These are phyloP conservation scores for Capsella rubella DNA, from an alignment of 441 rosid species.

Conservation along the genomic window DNA sequence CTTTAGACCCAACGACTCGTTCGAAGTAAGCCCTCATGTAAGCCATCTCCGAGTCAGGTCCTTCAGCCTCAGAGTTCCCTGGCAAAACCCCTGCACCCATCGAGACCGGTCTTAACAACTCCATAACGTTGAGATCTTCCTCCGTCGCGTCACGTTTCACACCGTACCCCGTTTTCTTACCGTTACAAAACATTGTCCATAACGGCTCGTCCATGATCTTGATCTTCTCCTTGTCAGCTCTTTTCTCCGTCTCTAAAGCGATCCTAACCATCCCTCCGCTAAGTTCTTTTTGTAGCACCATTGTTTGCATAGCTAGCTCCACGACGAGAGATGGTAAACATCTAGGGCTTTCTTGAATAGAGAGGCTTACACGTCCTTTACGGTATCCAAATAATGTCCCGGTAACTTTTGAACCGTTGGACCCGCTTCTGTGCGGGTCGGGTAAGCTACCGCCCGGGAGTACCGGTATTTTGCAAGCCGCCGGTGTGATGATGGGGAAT, in stretches of 20 bases:
- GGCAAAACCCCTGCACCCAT: conserved; percentile 92
- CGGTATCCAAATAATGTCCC: conserved; percentile 49
- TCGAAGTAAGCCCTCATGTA: conserved; percentile 81
- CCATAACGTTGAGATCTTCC: conserved; percentile 81
- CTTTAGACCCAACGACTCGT: conserved; percentile 75
- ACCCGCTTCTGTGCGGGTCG: conserved; percentile 47
- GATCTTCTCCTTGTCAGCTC: conserved; percentile 59
- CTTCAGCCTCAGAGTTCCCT: conserved; percentile 59
- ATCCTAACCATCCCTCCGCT: conserved; percentile 79
- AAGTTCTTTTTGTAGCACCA: conserved; percentile 47
- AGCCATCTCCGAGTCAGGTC: conserved; percentile 71
- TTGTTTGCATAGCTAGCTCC: conserved; percentile 48
- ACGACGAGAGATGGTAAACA: conserved; percentile 48
- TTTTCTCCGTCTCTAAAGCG: conserved; percentile 83
- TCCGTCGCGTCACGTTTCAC: conserved; percentile 71
- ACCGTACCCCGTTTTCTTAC: conserved; percentile 76
- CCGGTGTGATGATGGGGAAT: conserved; percentile 74
- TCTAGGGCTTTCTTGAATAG: conserved; percentile 46
- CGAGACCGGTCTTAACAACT: conserved; percentile 68
- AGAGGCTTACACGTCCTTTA: conserved; percentile 50
- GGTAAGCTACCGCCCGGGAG: conserved; percentile 53
- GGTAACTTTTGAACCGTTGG: conserved; percentile 40
- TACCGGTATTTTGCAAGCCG: conserved; percentile 64
- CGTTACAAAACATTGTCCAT: conserved; percentile 90
- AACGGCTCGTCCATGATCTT: conserved; percentile 69